Percentiles rank a stretch among this genome's conserved stretches.
Evolutionary conservation across 2,329 filamentous ascomycete genomes (phyloP).

Genomic region (Coleophoma eucalyptorum): DNA sequence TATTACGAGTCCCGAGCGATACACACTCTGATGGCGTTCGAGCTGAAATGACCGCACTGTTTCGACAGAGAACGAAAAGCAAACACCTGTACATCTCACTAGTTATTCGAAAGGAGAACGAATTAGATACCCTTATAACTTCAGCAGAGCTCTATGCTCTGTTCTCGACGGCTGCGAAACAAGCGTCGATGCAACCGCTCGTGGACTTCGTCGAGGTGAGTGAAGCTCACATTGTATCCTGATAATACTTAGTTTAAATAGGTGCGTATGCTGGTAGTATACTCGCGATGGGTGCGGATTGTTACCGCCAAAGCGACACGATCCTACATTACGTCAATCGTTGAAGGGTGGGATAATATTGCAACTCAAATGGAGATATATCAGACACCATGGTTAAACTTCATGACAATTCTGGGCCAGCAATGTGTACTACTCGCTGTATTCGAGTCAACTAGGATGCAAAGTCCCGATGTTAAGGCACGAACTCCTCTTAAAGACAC

Average conservation of each 20-base stretch:
- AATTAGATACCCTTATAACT: not conserved
- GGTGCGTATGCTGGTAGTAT: not conserved
- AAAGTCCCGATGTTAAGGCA: not conserved
- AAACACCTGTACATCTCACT: not conserved
- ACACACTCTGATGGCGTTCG: not conserved
- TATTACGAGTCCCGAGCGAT: not conserved
- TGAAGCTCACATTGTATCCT: not conserved
- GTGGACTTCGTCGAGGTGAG: not conserved
- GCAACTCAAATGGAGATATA: not conserved
- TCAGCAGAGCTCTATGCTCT: slow-evolving; percentile 1
- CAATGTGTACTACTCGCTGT: not conserved
- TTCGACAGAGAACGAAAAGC: not conserved
- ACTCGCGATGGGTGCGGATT: not conserved
- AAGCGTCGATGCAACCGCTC: not conserved
- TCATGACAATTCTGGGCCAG: not conserved
- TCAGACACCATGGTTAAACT: not conserved
- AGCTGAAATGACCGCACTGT: not conserved
- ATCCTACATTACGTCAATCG: slow-evolving; percentile 1
- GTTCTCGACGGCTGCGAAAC: not conserved
- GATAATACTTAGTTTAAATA: not conserved
- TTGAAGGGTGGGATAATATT: not conserved
- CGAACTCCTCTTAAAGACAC: not conserved
- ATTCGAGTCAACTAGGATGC: not conserved
- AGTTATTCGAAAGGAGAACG: not conserved
- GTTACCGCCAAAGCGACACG: not conserved